A percentile compares a stretch with the other conserved stretches of the same genome.
Evolutionary conservation across 2,329 filamentous ascomycete species (phyloP).

Genomic region (Cryphonectria nitschkei): DNA sequence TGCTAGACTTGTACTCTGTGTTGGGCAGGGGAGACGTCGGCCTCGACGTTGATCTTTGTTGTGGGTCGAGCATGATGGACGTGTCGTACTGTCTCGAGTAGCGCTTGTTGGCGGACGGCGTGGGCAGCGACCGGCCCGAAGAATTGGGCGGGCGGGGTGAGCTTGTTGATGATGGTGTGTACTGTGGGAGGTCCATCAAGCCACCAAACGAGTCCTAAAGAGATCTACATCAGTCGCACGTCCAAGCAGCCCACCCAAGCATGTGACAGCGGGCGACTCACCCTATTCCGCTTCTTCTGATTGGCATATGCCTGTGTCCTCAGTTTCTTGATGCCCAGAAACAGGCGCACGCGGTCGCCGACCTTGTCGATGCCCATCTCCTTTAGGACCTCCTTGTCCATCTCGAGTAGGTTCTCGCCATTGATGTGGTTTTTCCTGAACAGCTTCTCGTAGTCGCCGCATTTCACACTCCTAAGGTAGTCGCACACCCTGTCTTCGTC

Average conservation of each 20-base stretch:
- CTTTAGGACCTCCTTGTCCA: conserved; percentile 94
- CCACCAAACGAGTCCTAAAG: conserved; percentile 79
- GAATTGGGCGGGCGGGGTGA: conserved; percentile 67
- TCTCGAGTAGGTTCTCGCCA: conserved; percentile 93
- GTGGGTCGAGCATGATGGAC: conserved; percentile 45
- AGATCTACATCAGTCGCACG: conserved; percentile 24
- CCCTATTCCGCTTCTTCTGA: conserved; percentile 83
- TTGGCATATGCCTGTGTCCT: conserved; percentile 76
- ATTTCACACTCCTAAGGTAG: conserved; percentile 89
- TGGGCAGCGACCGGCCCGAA: conserved; percentile 49
- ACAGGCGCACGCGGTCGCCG: conserved; percentile 91
- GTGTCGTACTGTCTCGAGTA: conserved; percentile 66
- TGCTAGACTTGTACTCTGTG: conserved; percentile 58
- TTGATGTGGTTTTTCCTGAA: conserved; percentile 96
- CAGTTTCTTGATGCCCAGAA: conserved; percentile 81
- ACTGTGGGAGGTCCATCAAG: conserved; percentile 63
- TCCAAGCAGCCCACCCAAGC: too few species aligned
- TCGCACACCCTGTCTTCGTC: conserved; percentile 90
- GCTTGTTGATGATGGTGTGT: conserved; percentile 60
- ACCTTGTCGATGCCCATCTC: conserved; percentile 99
- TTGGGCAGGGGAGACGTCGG: conserved; percentile 70
- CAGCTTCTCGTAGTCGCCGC: conserved; percentile 87
- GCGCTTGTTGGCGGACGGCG: conserved; percentile 59
- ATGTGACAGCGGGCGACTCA: conserved; percentile 46
- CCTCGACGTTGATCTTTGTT: conserved; percentile 62